A percentile compares a stretch with the other conserved stretches of the same genome.
phyloP scores from a whole-genome alignment of 345 rosid genomes.

The Salix dunnii region DNA sequence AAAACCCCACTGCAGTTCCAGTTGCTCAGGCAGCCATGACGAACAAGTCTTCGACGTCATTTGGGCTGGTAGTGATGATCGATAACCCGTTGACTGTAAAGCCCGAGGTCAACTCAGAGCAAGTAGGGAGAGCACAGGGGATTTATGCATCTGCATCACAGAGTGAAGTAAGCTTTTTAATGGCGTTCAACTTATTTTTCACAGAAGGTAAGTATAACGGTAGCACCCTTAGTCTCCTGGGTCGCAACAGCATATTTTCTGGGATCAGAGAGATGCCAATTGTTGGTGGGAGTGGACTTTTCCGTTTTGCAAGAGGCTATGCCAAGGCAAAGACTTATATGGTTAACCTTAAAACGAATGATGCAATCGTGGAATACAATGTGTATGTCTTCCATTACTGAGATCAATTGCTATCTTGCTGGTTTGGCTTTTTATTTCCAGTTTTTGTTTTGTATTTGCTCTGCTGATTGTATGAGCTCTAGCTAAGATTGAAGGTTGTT shows the following conservation, averaged over 20 bases:
- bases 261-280: constrained; percentile 26
- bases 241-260: constrained; percentile 16
- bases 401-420: background rate
- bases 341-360: background rate
- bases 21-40: constrained; percentile 7
- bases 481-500: too few relatives aligned
- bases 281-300: constrained; percentile 29
- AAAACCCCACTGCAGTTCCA: background rate
- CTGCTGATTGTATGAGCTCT: too few relatives aligned
- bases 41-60: background rate
- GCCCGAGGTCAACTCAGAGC: constrained; percentile 12
- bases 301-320: constrained; percentile 31
- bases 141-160: constrained; percentile 23
- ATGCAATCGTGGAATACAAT: constrained; percentile 32
- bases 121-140: constrained; percentile 27
- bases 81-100: constrained; percentile 22
- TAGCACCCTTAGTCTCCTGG: constrained; percentile 23
- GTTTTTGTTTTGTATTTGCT: background rate
- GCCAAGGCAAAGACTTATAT: constrained; percentile 26
- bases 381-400: constrained; percentile 36
- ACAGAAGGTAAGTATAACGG: constrained; percentile 21
- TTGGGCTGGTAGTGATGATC: constrained; percentile 18
- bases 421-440: background rate
- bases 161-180: constrained; percentile 11
- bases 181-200: constrained; percentile 23